Percentiles rank a stretch among this genome's conserved stretches.
These are phyloP conservation scores for Cystobasidium sp. DNA, from an alignment of 1,284 basidiomycete genomes.

Conservation along the genomic window DNA sequence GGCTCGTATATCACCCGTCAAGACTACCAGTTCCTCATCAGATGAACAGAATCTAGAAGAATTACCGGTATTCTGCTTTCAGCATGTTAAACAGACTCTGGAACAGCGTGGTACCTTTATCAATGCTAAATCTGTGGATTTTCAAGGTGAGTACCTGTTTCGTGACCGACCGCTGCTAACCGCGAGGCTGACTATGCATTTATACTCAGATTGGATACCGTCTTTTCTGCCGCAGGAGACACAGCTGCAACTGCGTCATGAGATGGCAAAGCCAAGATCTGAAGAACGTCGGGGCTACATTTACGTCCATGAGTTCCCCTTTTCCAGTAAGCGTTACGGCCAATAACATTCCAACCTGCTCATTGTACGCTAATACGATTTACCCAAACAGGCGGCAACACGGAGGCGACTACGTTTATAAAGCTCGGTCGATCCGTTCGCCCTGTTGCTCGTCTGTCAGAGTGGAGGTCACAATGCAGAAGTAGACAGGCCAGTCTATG, in stretches of 20 bases:
- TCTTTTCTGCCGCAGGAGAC: conserved; percentile 46
- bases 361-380: neutral
- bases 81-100: conserved; percentile 48
- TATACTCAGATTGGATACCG: conserved; percentile 45
- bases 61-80: conserved; percentile 47
- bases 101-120: conserved; percentile 47
- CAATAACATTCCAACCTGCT: neutral
- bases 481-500: conserved; percentile 22
- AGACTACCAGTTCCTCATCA: no score
- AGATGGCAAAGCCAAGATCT: conserved; percentile 44
- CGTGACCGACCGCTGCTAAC: neutral
- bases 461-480: conserved; percentile 46
- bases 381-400: neutral
- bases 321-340: neutral
- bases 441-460: conserved; percentile 45
- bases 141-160: conserved; percentile 25
- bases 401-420: conserved; percentile 44
- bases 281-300: conserved; percentile 49
- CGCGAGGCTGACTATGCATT: conserved; percentile 32
- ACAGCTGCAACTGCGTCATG: conserved; percentile 47
- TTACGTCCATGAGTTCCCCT: conserved; percentile 51
- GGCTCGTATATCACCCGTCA: conserved; percentile 3
- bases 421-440: conserved; percentile 50
- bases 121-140: conserved; percentile 42
- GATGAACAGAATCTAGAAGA: conserved; percentile 27